Conservation (phyloP, 345 rosid genomes). For the Citrus glauca region DNA sequence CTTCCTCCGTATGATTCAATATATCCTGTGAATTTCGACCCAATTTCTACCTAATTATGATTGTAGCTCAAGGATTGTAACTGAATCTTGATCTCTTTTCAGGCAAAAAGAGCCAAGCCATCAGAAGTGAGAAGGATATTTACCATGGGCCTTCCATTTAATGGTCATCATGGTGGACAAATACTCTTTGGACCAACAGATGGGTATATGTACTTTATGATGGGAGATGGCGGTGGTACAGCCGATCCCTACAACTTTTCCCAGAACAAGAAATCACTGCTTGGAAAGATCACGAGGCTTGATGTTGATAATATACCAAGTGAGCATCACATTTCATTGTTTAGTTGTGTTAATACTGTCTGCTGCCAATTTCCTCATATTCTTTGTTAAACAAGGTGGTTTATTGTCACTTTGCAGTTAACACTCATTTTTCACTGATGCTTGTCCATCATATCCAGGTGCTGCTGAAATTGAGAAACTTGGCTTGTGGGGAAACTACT, state of each 20-base stretch:
- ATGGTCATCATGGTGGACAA: slow-evolving; percentile 85
- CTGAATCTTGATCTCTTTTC: slow-evolving; percentile 15
- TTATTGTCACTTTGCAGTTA: slow-evolving; percentile 10
- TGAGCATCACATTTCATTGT: slow-evolving; percentile 26
- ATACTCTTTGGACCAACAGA: slow-evolving; percentile 90
- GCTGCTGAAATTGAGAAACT: slow-evolving; percentile 44
- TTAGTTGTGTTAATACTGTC: not conserved
- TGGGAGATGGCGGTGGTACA: slow-evolving; percentile 81
- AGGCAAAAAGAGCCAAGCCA: slow-evolving; percentile 73
- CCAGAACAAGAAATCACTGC: slow-evolving; percentile 94
- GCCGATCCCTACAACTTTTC: slow-evolving; percentile 86
- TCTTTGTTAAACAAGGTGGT: not conserved
- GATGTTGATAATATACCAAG: slow-evolving; percentile 83
- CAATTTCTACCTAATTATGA: not conserved
- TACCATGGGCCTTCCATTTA: slow-evolving; percentile 92
- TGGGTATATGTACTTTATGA: slow-evolving; percentile 88
- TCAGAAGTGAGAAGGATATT: slow-evolving; percentile 86
- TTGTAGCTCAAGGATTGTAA: slow-evolving; percentile 7
- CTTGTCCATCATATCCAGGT: slow-evolving; percentile 31
- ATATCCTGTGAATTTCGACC: not conserved
- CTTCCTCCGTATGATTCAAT: slow-evolving; percentile 44
- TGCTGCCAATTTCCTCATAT: not conserved
- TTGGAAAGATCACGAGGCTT: slow-evolving; percentile 89
- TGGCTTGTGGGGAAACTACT: slow-evolving; percentile 79
- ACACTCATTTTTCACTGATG: not conserved